These are phyloP conservation scores for Botrytis medusae DNA, from an alignment of 2,329 filamentous ascomycete genomes.

Conservation along the genomic window DNA sequence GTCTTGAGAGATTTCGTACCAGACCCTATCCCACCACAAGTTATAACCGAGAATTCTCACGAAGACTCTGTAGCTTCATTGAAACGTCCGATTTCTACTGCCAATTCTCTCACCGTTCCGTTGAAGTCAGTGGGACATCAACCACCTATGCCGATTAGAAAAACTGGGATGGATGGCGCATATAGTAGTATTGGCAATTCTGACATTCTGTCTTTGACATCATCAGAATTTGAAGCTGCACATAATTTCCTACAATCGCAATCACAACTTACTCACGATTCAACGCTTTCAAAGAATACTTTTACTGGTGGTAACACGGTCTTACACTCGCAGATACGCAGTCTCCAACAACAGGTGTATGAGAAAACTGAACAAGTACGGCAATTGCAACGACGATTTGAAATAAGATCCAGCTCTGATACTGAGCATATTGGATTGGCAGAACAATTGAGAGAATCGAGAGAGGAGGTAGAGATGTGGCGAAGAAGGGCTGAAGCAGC, in stretches of 20 bases:
- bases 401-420: conserved; percentile 44
- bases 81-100: neutral
- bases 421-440: conserved; percentile 45
- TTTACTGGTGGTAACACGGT: conserved; percentile 36
- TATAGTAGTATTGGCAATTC: conserved; percentile 17
- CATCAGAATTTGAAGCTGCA: conserved; percentile 11
- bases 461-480: conserved; percentile 51
- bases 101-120: conserved; percentile 7
- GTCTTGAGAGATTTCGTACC: conserved; percentile 21
- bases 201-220: neutral
- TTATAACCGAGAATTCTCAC: neutral
- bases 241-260: conserved; percentile 10
- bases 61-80: conserved; percentile 4
- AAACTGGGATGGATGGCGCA: conserved; percentile 17
- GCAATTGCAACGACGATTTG: conserved; percentile 49
- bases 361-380: conserved; percentile 48
- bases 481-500: conserved; percentile 55
- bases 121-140: neutral
- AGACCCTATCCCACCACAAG: neutral
- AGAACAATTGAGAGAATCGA: conserved; percentile 49
- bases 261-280: conserved; percentile 2
- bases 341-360: conserved; percentile 50
- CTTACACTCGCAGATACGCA: conserved; percentile 51
- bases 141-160: neutral
- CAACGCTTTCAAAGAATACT: conserved; percentile 1